Conservation (phyloP, 78 protist species). For the Trichosphaerium sp. region DNA sequence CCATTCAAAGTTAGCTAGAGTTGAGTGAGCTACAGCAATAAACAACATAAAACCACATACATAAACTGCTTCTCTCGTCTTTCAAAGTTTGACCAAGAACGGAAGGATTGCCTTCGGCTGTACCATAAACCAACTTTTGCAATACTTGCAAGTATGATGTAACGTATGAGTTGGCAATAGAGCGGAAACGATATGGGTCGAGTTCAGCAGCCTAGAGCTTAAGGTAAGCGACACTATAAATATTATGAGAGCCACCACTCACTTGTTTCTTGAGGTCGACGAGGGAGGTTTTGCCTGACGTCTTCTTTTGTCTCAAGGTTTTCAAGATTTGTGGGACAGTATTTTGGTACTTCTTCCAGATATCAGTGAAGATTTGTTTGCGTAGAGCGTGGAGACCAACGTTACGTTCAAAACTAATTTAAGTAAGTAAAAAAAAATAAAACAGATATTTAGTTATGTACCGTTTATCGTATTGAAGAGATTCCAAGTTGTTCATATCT, state of each 20-base stretch:
- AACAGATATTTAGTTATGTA: too few relatives aligned
- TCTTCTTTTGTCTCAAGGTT: background rate
- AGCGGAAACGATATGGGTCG: background rate
- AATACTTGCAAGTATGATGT: too few relatives aligned
- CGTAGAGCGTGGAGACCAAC: too few relatives aligned
- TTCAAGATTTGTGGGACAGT: too few relatives aligned
- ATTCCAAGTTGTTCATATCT: too few relatives aligned
- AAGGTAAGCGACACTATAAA: background rate
- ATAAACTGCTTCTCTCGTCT: slow-evolving; percentile 40
- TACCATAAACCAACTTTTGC: slow-evolving; percentile 17
- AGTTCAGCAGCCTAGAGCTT: background rate
- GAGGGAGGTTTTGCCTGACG: background rate
- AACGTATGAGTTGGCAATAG: too few relatives aligned
- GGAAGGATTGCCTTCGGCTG: slow-evolving; percentile 56
- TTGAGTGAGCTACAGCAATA: background rate
- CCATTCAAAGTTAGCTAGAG: slow-evolving; percentile 44
- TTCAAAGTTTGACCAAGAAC: slow-evolving; percentile 59
- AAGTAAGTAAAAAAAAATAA: too few relatives aligned
- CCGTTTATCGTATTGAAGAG: too few relatives aligned
- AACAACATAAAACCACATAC: background rate
- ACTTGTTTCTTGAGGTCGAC: background rate
- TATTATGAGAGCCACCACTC: background rate
- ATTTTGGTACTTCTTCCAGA: too few relatives aligned
- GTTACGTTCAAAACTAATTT: too few relatives aligned
- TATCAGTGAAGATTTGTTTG: too few relatives aligned